Evolutionary conservation across 495 filamentous ascomycete species (phyloP), one percentile per base, ranked within the genome.

Genomic region (Aspergillus saccharolyticus): DNA sequence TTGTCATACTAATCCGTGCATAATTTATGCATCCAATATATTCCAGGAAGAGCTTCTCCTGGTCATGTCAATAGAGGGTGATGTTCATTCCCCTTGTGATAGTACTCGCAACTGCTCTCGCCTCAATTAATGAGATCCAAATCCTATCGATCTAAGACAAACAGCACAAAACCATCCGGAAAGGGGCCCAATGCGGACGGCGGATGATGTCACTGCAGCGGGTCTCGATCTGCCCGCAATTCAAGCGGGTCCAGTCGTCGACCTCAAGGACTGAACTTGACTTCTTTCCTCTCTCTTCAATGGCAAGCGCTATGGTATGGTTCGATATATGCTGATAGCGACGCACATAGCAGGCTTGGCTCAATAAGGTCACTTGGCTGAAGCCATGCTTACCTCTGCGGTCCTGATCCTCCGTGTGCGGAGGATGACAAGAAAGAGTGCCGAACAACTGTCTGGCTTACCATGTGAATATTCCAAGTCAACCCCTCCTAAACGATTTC

Each of bases 151-250:
- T 9, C 4, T 9, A 28, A 28, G 25, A 9, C 25, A 4, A 9
- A 28, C 4, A 28, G 25, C 25, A 9, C 25, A 28, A 28, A 3
- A 28, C 9, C 4, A 28, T 3, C 9, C 9, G 9, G 3, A 28
- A 9, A 28, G 9, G 9, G 4, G 25, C 3, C 9, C 9, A 28
- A 15, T 39, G 33, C 33, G 33, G 47, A 1, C 18, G 14, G 19
- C 9, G 22, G 22, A 50, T 50, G 47, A 50, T 30, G 47, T 50
- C 47, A 30, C 15, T 24, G 12, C n/a, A 28, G 46, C 16, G 22
- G 24, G 47, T 24, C 46, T 49, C 20, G 46, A 24, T 49, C 46
- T 49, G 18, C 44, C 46, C 46, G 46, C 46, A 24, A 46, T 46
- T 18, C 18, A 30, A 50, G 47, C 47, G 47, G 47, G 47, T 50